Conservation (phyloP, 2,329 filamentous ascomycete genomes). For the Sclerotinia nivalis region DNA sequence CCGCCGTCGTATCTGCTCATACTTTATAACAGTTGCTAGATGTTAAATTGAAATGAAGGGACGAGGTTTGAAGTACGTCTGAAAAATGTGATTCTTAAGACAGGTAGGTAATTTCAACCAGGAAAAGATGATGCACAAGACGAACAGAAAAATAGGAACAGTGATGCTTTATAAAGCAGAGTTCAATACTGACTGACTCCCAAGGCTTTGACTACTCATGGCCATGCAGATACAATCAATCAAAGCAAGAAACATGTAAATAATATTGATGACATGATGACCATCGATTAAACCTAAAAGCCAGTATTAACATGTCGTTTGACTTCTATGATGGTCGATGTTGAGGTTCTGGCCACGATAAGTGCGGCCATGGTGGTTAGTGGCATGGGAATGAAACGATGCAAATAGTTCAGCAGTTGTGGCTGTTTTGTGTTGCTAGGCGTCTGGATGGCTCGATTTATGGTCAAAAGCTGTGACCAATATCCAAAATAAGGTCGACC, state of each 20-base stretch:
- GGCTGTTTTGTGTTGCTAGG: neutral
- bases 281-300: neutral
- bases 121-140: neutral
- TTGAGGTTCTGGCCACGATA: neutral
- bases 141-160: too few species aligned
- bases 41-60: neutral
- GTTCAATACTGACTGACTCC: neutral
- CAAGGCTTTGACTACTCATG: neutral
- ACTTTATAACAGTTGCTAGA: neutral
- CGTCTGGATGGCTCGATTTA: neutral
- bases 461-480: neutral
- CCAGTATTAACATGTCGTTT: neutral
- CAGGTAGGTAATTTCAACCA: neutral
- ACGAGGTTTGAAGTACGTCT: too few species aligned
- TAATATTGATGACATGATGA: neutral
- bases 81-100: neutral
- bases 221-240: neutral
- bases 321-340: neutral
- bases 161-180: neutral
- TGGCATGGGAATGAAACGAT: neutral
- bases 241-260: neutral
- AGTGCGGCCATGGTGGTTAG: neutral
- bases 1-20: neutral
- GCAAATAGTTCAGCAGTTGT: neutral
- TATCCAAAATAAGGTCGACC: neutral